Base-by-base conservation (phyloP, 352 stramenopile genomes). In the Phytophthora pisi region DNA sequence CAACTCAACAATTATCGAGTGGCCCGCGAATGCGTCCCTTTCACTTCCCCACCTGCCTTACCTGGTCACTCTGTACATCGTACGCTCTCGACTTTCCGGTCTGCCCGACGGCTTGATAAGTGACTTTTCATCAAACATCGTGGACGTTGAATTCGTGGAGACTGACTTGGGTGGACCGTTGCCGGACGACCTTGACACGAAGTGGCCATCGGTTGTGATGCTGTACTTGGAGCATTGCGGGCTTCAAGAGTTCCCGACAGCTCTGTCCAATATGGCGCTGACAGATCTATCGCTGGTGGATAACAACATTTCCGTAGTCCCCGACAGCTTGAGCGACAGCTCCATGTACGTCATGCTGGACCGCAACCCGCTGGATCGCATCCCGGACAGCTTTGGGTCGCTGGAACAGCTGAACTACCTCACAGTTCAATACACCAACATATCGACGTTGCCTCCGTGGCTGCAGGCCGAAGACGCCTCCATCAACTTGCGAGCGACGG, bases 261-360 rank as follows among this genome's bases (percentile, higher is more conserved):
- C 47, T 1, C 24, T 74, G 26, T 47, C 59, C 5, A 45, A 34
- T 2, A 79, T 82, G 65, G 23, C 16, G 4, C 51, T 82, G 3
- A 78, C 61, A 0, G 68, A 82, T 26, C 13, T 82, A 8, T 85
- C 74, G 5, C 38, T 85, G 20, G 62, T 75, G 24, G 72, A 58
- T 43, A 82, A 82, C 72, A 77, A 75, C 50, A 82, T 82, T 38
- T 70, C 72, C 0, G 23, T 55, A 2, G 45, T 85, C 5, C 66
- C 74, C 0, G 63, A 81, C 36, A 50, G 64, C 20, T 51, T 82
- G 2, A 61, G 47, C 13, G 30, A 52, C 1, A 57, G 43, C 2
- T 75, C 58, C 60, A 72, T 78, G 73, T 76, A 80, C 61, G 34
- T 81, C 11, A 77, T 74, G 60, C 40, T 85, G 38, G 76, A 84